Evolutionary conservation across 805 yeast species (phyloP).

Genomic region (Candida ponderosae): DNA sequence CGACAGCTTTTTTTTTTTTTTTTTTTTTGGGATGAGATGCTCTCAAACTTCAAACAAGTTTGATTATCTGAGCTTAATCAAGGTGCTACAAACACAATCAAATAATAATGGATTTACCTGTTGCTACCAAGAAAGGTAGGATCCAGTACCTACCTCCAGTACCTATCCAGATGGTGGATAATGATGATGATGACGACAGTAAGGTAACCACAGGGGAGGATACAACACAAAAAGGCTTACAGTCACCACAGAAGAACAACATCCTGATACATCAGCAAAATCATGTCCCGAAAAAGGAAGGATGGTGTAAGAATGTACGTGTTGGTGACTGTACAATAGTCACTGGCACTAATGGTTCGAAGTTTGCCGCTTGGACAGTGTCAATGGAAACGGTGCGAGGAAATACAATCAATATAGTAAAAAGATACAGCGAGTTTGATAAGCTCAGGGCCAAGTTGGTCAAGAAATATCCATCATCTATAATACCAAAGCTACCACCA

Average conservation of each 20-base stretch:
- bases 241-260: background rate
- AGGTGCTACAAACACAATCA: no score
- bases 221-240: background rate
- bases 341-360: constrained; percentile 25
- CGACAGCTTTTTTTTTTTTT: no score
- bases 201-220: background rate
- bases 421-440: constrained; percentile 60
- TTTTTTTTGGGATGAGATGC: no score
- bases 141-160: constrained; percentile 26
- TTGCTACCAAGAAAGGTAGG: constrained; percentile 3
- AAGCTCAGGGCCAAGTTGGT: constrained; percentile 32
- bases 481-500: constrained; percentile 40
- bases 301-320: constrained; percentile 32
- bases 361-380: constrained; percentile 37
- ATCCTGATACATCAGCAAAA: background rate
- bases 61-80: no score
- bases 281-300: background rate
- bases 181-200: constrained; percentile 14
- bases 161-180: constrained; percentile 31
- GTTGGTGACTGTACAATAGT: constrained; percentile 32
- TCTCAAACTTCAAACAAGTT: no score
- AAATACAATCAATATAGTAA: constrained; percentile 35
- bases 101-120: background rate
- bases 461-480: constrained; percentile 27
- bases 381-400: constrained; percentile 26